Evolutionary conservation across 768 basidiomycete genomes (phyloP).

Genomic region (Paxillus rubicundulus): DNA sequence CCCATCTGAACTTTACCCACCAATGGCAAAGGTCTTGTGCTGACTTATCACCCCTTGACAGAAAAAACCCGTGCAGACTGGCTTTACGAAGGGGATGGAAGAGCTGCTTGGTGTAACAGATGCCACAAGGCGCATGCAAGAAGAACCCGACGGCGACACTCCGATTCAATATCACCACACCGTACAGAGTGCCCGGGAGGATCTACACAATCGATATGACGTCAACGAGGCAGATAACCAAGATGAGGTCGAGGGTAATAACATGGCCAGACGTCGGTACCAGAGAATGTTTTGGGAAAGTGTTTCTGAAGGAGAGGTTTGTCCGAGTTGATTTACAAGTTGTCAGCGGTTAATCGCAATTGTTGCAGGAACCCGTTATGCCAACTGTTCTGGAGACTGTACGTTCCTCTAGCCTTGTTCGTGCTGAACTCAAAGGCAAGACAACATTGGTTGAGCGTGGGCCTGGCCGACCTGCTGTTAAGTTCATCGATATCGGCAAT

Average conservation of each 20-base stretch:
- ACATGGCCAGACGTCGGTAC: slow-evolving; percentile 60
- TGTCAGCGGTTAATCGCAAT: not conserved
- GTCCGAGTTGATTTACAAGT: slow-evolving; percentile 15
- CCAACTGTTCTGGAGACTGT: slow-evolving; percentile 53
- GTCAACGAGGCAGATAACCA: slow-evolving; percentile 60
- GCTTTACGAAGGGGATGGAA: slow-evolving; percentile 83
- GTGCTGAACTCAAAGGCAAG: slow-evolving; percentile 38
- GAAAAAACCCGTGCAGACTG: slow-evolving; percentile 71
- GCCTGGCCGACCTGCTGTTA: slow-evolving; percentile 51
- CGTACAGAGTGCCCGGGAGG: not conserved
- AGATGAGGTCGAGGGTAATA: slow-evolving; percentile 54
- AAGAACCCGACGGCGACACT: slow-evolving; percentile 4
- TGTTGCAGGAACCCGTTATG: slow-evolving; percentile 57
- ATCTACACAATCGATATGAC: slow-evolving; percentile 38
- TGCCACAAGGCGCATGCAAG: slow-evolving; percentile 13
- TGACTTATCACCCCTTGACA: slow-evolving; percentile 25
- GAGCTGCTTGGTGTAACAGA: slow-evolving; percentile 58
- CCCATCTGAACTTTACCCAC: slow-evolving; percentile 55
- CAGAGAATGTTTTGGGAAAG: slow-evolving; percentile 80
- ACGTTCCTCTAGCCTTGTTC: slow-evolving; percentile 38
- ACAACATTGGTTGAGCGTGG: slow-evolving; percentile 37
- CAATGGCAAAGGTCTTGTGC: not conserved
- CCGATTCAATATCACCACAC: slow-evolving; percentile 7
- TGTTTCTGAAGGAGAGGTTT: slow-evolving; percentile 65
- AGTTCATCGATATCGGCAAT: slow-evolving; percentile 73